These are phyloP conservation scores for Neocallimastix lanati DNA, from an alignment of 192 early-diverging fungal genomes.

Conservation along the genomic window DNA sequence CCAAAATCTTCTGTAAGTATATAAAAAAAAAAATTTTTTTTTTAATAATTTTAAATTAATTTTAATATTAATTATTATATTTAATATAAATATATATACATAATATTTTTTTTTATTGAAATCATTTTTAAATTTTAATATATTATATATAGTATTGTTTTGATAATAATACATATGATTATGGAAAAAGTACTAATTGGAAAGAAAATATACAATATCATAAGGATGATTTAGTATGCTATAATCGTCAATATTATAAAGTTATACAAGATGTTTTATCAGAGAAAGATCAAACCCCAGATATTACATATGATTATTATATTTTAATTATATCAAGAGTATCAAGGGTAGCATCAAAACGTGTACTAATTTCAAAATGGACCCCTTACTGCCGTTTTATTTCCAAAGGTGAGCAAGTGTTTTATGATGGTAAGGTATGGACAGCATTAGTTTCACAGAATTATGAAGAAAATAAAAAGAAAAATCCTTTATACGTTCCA, in stretches of 20 bases:
- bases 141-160: neutral
- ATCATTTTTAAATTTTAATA: too few relatives aligned
- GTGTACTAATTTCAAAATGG: neutral
- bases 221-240: neutral
- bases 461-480: neutral
- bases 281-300: neutral
- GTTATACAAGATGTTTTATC: neutral
- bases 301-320: neutral
- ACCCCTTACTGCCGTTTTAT: neutral
- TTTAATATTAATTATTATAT: too few relatives aligned
- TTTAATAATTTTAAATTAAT: too few relatives aligned
- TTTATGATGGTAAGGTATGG: neutral
- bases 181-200: neutral
- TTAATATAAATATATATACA: too few relatives aligned
- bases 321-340: neutral
- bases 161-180: neutral
- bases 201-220: neutral
- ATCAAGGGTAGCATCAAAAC: neutral
- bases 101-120: too few relatives aligned
- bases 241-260: neutral
- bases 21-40: too few relatives aligned
- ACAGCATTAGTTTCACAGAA: neutral
- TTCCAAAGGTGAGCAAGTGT: neutral
- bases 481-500: neutral
- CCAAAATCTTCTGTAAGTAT: neutral